Conservation (phyloP, 306 rosid genomes). For the Gastrolobium villosum region DNA sequence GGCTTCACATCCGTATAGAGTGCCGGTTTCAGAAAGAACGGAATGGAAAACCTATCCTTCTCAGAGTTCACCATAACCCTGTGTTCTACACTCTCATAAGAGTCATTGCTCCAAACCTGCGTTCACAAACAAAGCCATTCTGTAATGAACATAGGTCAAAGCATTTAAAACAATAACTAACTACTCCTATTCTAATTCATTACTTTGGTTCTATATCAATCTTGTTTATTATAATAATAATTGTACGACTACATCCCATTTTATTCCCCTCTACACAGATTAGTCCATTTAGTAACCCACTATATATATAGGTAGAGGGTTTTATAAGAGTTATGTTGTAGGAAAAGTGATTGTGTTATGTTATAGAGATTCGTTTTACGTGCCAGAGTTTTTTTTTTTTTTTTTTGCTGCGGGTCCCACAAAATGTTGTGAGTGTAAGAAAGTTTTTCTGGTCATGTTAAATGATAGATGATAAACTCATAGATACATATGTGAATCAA, state of each 20-base stretch:
- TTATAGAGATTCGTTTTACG: too few relatives aligned
- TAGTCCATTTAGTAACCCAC: too few relatives aligned
- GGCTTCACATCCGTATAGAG: slow-evolving; percentile 69
- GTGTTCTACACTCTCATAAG: slow-evolving; percentile 84
- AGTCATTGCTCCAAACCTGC: slow-evolving; percentile 92
- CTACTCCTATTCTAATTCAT: not conserved
- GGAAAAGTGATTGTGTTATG: too few relatives aligned
- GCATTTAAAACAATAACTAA: slow-evolving; percentile 19
- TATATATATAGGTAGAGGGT: too few relatives aligned
- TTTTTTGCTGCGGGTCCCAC: too few relatives aligned
- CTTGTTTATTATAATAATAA: not conserved
- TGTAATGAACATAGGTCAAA: not conserved
- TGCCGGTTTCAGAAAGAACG: slow-evolving; percentile 77
- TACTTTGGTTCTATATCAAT: not conserved
- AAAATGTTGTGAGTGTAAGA: too few relatives aligned
- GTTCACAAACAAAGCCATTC: slow-evolving; percentile 8
- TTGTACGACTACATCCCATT: not conserved
- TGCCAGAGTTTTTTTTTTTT: too few relatives aligned
- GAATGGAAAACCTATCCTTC: slow-evolving; percentile 77
- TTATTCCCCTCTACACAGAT: too few relatives aligned
- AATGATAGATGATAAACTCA: too few relatives aligned
- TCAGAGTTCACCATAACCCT: slow-evolving; percentile 75
- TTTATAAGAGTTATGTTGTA: too few relatives aligned
- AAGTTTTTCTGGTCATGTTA: too few relatives aligned
- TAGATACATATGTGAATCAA: not conserved